A percentile compares a stretch with the other conserved stretches of the same genome.
These are phyloP conservation scores for Blastobotrys illinoisensis DNA, from an alignment of 1,139 yeast genomes.

Conservation along the genomic window DNA sequence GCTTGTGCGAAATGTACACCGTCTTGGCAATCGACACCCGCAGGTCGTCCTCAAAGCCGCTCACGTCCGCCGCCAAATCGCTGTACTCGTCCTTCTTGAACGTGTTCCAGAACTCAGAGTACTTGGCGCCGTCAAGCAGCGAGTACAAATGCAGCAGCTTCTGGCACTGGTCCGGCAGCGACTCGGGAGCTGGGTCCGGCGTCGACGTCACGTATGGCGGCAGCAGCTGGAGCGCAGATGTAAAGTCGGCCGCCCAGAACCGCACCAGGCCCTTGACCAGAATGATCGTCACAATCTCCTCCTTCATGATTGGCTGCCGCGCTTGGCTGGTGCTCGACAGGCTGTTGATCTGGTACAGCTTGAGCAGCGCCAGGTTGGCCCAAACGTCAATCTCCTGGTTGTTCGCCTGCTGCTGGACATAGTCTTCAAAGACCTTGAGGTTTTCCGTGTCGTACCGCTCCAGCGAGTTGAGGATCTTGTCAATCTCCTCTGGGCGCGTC, in stretches of 20 bases:
- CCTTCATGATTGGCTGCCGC: constrained; percentile 19
- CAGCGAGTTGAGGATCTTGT: constrained; percentile 35
- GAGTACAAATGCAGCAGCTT: constrained; percentile 35
- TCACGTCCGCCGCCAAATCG: constrained; percentile 34
- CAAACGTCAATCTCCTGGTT: constrained; percentile 36
- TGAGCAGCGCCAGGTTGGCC: constrained; percentile 44
- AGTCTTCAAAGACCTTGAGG: constrained; percentile 40
- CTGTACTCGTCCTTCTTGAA: constrained; percentile 34
- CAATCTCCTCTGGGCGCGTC: constrained; percentile 37
- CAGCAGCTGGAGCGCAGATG: constrained; percentile 40
- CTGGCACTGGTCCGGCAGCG: constrained; percentile 34
- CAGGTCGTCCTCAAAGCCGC: constrained; percentile 33
- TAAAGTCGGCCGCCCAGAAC: constrained; percentile 41
- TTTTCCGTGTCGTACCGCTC: constrained; percentile 44
- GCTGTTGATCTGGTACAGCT: constrained; percentile 38
- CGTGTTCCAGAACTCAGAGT: constrained; percentile 35
- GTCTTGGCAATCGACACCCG: constrained; percentile 32
- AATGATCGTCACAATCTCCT: constrained; percentile 37
- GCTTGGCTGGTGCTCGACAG: constrained; percentile 28
- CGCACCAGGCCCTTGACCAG: constrained; percentile 40
- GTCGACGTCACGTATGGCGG: constrained; percentile 37
- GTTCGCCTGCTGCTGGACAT: constrained; percentile 37
- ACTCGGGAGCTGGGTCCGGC: constrained; percentile 23
- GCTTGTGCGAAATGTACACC: constrained; percentile 29
- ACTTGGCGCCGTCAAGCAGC: constrained; percentile 35